Base-by-base conservation (phyloP, 1,284 basidiomycete genomes). In the Coriolopsis trogii region DNA sequence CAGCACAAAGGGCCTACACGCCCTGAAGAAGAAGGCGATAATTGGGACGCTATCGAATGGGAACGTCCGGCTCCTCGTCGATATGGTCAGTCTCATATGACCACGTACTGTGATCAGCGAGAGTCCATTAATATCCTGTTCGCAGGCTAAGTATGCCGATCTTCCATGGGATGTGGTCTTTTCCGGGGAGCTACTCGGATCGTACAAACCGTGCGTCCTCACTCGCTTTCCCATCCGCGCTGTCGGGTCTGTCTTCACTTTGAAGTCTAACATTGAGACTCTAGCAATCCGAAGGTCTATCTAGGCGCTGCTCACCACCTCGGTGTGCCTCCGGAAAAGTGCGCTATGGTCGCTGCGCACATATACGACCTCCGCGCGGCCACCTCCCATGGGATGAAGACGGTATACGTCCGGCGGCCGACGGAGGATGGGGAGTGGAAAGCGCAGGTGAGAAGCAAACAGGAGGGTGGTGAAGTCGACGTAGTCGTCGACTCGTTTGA, bases 331-430 rank as follows among this genome's bases (percentile, higher is more conserved):
- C 78, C 84, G 0, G 58, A 75, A 13, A 74, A 78, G 42, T 74
- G 78, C 37, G 82, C 79, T 0, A 80, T 88, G 79, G 84, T 88
- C 9, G 84, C 86, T 0, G 76, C 84, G 9, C 86, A 89, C 64
- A 71, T 74, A 0, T 73, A 69, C 52, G 86, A 88, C 61, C 69
- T 86, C 7, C 72, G 73, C 4, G 81, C 72, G 0, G 86, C 85
- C 0, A 75, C 74, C 1, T 63, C 62, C 0, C 66, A 74, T 6
- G 86, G 84, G 0, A 70, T 86, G 70, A 78, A 73, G 57, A 82
- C 81, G 0, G 66, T 85, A 1, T 87, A 84, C 48, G 70, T 86
- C 0, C 76, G 71, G 0, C 72, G 84, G 4, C 62, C 69, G 1
- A 68, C 71, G 0, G 82, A 85, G 55, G 79, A 79, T 43, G 24